Evolutionary conservation across 306 rosid genomes (phyloP), one percentile per base, ranked within the genome.

Genomic region (Cyclanthera cordifolia): DNA sequence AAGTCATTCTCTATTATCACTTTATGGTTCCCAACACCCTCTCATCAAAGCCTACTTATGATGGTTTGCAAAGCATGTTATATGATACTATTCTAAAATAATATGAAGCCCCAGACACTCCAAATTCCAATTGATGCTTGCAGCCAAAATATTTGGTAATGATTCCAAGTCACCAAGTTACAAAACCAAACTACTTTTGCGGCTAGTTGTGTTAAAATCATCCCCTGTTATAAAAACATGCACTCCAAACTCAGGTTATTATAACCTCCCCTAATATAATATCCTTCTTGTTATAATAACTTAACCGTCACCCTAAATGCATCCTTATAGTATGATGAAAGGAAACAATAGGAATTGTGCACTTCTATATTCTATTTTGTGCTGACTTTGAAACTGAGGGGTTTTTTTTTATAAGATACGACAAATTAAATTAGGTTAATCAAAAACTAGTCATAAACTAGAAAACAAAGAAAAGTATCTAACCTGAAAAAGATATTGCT

Each of bases 401-500:
- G n/a, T n/a, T 32, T 34, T 34, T 34, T 34, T 34, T 34, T 34
- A 34, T 9, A 34, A 34, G 41, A 34, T 5, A 34, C 5, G 0
- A 34, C 41, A 34, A 8, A 5, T 34, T n/a, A 45, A 47, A 59
- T 56, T 55, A 43, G 73, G 30, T 17, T 59, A 63, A 24, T 50
- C 27, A 19, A 53, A 70, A 58, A 51, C 53, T 30, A 63, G 71
- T 58, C 46, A 67, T 30, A 19, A 67, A 58, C 65, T 67, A 57
- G 64, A 52, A 50, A 61, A 56, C 66, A 68, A 48, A 64, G 75
- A 70, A 43, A 63, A 67, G 66, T 70, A 43, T 45, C 78, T 63
- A 13, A 89, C 98, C 99, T 93, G 86, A 50, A 72, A 68, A 79
- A 93, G 80, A 39, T 48, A 32, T 57, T 82, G 80, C 69, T 86